These are phyloP conservation scores for Lactifluus echinatus DNA, from an alignment of 768 basidiomycete species.

Conservation along the genomic window DNA sequence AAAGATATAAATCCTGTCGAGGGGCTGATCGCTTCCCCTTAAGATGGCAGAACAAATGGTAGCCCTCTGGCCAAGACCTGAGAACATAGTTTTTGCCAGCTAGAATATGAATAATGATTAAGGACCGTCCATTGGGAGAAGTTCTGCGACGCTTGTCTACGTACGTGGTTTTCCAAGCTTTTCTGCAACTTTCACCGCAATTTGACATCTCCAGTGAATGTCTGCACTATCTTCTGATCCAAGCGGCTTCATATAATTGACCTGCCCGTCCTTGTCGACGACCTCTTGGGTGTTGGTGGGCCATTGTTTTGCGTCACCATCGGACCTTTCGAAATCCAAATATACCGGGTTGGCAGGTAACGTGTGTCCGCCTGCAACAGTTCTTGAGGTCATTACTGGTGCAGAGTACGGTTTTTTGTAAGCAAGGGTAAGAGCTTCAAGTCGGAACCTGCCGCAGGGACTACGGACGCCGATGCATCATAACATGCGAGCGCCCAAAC, in stretches of 20 bases:
- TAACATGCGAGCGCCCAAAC: not conserved
- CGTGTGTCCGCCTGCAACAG: conserved; percentile 11
- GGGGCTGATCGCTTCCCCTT: conserved; percentile 49
- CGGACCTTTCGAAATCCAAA: conserved; percentile 52
- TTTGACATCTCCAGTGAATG: conserved; percentile 45
- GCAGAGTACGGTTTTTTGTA: not conserved
- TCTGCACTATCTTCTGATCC: conserved; percentile 40
- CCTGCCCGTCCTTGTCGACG: conserved; percentile 51
- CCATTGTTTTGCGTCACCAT: conserved; percentile 47
- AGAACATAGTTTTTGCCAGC: conserved; percentile 52
- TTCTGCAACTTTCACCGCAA: conserved; percentile 36
- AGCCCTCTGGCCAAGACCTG: conserved; percentile 54
- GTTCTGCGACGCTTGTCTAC: conserved; percentile 16
- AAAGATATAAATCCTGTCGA: conserved; percentile 72
- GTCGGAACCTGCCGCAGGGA: not conserved
- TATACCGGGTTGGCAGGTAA: conserved; percentile 47
- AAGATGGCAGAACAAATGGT: conserved; percentile 66
- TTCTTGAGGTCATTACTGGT: conserved; percentile 16
- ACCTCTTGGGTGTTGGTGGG: conserved; percentile 46
- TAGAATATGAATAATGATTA: conserved; percentile 23
- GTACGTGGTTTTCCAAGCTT: conserved; percentile 43
- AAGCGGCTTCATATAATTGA: conserved; percentile 62
- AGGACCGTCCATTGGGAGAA: not conserved
- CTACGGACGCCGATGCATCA: not conserved
- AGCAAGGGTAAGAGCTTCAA: not conserved